These are phyloP conservation scores for Fusarium fujikuroi DNA, from an alignment of 2,329 filamentous ascomycete genomes.

Conservation along the genomic window DNA sequence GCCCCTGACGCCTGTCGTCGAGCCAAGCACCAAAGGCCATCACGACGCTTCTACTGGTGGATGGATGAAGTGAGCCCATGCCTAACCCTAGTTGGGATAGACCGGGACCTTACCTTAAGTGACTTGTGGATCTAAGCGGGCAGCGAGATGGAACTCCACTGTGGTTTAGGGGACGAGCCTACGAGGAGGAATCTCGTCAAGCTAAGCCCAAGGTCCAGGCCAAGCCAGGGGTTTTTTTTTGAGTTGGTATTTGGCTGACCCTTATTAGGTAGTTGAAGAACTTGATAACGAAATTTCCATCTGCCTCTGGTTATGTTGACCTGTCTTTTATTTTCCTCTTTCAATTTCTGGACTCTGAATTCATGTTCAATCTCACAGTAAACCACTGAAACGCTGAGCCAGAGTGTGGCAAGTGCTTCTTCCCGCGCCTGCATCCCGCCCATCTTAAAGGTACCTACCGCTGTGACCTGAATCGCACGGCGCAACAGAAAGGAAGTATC, in stretches of 20 bases:
- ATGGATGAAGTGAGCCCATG: slow-evolving; percentile 12
- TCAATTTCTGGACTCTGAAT: background rate
- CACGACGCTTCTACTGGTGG: slow-evolving; percentile 38
- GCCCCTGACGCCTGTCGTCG: slow-evolving; percentile 38
- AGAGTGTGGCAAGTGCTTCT: slow-evolving; percentile 32
- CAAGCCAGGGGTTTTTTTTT: slow-evolving; percentile 23
- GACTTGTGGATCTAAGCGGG: slow-evolving; percentile 28
- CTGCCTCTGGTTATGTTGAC: background rate
- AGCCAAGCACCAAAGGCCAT: slow-evolving; percentile 31
- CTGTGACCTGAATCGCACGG: slow-evolving; percentile 40
- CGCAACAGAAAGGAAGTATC: slow-evolving; percentile 35
- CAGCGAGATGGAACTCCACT: slow-evolving; percentile 32
- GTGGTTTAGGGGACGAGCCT: slow-evolving; percentile 33
- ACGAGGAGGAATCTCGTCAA: slow-evolving; percentile 13
- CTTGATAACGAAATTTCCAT: slow-evolving; percentile 1
- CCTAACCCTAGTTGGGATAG: slow-evolving; percentile 34
- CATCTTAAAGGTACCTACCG: slow-evolving; percentile 7
- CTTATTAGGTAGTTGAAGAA: background rate
- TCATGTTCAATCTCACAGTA: background rate
- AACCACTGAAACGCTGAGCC: slow-evolving; percentile 17
- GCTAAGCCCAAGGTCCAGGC: slow-evolving; percentile 9
- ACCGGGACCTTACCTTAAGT: slow-evolving; percentile 34
- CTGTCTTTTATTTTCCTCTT: background rate
- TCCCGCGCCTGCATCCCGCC: slow-evolving; percentile 20
- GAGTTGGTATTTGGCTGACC: slow-evolving; percentile 8